Evolutionary conservation across 805 yeast species (phyloP).

Genomic region (Myxozyma melibiosi): DNA sequence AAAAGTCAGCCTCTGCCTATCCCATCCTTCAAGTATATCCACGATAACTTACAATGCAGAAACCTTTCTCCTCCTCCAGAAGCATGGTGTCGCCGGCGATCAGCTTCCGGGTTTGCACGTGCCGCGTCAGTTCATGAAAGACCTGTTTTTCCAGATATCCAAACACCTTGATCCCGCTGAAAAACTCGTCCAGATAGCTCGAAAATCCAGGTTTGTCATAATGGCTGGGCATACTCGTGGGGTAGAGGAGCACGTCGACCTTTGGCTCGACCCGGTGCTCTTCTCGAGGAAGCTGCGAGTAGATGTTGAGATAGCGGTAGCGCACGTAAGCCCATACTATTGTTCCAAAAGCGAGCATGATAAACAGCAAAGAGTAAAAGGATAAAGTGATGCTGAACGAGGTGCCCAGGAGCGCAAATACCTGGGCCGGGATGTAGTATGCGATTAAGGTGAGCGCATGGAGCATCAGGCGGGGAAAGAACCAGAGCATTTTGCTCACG

Average conservation of each 20-base stretch:
- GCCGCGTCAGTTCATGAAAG: constrained; percentile 87
- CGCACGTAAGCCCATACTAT: constrained; percentile 55
- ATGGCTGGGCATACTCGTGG: constrained; percentile 29
- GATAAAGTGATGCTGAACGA: constrained; percentile 32
- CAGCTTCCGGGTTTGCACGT: constrained; percentile 85
- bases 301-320: constrained; percentile 63
- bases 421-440: constrained; percentile 18
- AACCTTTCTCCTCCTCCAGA: constrained; percentile 76
- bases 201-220: constrained; percentile 52
- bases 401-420: constrained; percentile 19
- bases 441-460: constrained; percentile 3
- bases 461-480: constrained; percentile 8
- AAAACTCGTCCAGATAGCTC: constrained; percentile 82
- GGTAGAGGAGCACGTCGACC: constrained; percentile 51
- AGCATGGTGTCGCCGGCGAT: constrained; percentile 74
- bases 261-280: constrained; percentile 49
- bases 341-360: constrained; percentile 39
- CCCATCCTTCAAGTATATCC: too few species aligned
- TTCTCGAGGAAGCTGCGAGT: constrained; percentile 58
- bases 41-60: constrained; percentile 60
- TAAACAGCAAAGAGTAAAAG: constrained; percentile 33
- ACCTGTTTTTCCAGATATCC: constrained; percentile 90
- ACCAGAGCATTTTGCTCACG: constrained; percentile 11
- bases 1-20: background rate
- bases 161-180: constrained; percentile 88